A percentile compares a stretch with the other conserved stretches of the same genome.
These are phyloP conservation scores for Xylaria scruposa DNA, from an alignment of 495 filamentous ascomycete species.

Conservation along the genomic window DNA sequence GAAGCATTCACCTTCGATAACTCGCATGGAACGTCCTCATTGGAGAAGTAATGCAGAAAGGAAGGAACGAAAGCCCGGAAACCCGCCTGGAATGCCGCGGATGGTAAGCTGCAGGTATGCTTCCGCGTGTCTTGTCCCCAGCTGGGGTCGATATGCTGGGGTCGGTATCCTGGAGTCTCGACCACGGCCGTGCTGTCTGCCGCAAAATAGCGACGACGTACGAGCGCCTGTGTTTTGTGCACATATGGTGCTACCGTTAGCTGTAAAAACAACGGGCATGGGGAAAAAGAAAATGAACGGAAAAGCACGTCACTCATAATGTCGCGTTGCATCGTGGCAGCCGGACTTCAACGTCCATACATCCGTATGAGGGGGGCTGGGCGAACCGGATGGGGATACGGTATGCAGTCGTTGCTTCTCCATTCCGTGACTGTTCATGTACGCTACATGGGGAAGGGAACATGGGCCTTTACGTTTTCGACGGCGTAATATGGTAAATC, in stretches of 20 bases:
- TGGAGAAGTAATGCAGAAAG: background rate
- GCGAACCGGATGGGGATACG: conserved; percentile 9
- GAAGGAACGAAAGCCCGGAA: conserved; percentile 10
- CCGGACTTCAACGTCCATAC: conserved; percentile 24
- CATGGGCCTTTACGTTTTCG: background rate
- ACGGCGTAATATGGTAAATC: background rate
- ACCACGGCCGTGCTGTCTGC: background rate
- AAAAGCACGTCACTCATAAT: background rate
- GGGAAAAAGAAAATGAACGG: background rate
- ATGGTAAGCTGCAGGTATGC: conserved; percentile 15
- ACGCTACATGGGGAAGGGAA: background rate
- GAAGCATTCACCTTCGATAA: background rate
- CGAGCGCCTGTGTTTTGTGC: background rate
- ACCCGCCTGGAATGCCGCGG: conserved; percentile 13
- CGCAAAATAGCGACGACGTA: conserved; percentile 3
- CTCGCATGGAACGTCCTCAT: background rate
- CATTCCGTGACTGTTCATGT: background rate
- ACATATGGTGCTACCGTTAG: background rate
- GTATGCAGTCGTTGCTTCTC: conserved; percentile 7
- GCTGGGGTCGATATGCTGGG: background rate
- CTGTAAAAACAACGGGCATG: background rate
- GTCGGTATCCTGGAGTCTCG: background rate
- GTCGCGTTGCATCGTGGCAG: conserved; percentile 17
- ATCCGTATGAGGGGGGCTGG: conserved; percentile 16
- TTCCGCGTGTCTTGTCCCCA: background rate